These are phyloP conservation scores for Nicotiana otophora DNA, from an alignment of 257 asterid genomes.

Conservation along the genomic window DNA sequence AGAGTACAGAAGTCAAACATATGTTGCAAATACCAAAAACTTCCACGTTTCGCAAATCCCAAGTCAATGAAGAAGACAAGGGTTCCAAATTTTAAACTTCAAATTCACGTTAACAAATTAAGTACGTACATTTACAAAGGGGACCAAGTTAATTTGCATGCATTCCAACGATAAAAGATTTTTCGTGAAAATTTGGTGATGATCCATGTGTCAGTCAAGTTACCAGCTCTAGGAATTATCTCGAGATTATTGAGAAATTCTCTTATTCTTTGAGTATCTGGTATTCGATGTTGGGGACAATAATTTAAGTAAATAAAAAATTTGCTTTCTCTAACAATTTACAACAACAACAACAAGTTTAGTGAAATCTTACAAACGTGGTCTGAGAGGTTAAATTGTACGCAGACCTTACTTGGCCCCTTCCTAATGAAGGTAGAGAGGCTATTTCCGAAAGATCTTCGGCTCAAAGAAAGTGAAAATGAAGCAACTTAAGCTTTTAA, in stretches of 20 bases:
- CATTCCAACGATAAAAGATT: slow-evolving; percentile 30
- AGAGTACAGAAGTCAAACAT: slow-evolving; percentile 43
- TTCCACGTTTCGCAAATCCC: slow-evolving; percentile 30
- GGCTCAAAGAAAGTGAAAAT: too few relatives aligned
- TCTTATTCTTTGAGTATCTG: background rate
- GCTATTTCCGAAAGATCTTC: too few relatives aligned
- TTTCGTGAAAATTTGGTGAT: slow-evolving; percentile 14
- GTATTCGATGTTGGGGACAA: too few relatives aligned
- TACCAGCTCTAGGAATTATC: slow-evolving; percentile 11
- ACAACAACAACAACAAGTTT: too few relatives aligned
- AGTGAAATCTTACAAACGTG: too few relatives aligned
- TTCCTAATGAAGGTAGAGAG: too few relatives aligned
- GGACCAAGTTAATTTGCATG: slow-evolving; percentile 35
- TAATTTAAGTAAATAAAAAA: too few relatives aligned
- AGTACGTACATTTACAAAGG: slow-evolving; percentile 25
- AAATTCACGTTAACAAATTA: slow-evolving; percentile 40
- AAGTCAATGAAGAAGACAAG: slow-evolving; percentile 36
- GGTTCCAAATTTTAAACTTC: slow-evolving; percentile 32
- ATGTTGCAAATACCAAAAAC: slow-evolving; percentile 23
- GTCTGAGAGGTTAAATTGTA: too few relatives aligned
- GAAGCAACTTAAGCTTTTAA: too few relatives aligned
- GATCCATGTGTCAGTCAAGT: slow-evolving; percentile 27
- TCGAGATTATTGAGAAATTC: slow-evolving; percentile 6
- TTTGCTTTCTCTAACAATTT: too few relatives aligned
- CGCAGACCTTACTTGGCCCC: too few relatives aligned